Percentiles rank a stretch among this genome's conserved stretches.
phyloP scores from a whole-genome alignment of 78 protist species.

The Ministeria vibrans region DNA sequence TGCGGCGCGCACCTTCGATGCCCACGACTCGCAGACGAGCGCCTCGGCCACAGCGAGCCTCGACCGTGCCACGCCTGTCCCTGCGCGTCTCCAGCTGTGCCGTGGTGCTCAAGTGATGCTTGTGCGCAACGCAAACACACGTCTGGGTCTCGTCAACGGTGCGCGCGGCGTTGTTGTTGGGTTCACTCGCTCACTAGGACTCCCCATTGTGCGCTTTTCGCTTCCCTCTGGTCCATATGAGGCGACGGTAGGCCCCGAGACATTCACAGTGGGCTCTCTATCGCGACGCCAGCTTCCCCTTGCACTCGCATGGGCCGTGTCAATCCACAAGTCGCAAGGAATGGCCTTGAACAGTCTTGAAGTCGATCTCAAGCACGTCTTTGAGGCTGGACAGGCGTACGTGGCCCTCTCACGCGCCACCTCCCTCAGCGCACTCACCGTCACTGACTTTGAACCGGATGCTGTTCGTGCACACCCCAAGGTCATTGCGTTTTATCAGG shows the following conservation, averaged over 20 bases:
- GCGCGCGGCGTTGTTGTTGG: constrained; percentile 26
- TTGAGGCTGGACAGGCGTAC: constrained; percentile 51
- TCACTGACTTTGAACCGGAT: neutral
- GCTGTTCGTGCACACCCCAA: neutral
- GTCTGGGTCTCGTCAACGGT: constrained; percentile 41
- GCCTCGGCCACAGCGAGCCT: neutral
- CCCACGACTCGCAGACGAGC: neutral
- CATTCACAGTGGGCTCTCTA: neutral
- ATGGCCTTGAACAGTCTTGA: constrained; percentile 50
- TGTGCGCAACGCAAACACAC: constrained; percentile 12
- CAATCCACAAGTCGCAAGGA: constrained; percentile 81
- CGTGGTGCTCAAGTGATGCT: constrained; percentile 52
- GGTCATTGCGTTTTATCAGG: neutral
- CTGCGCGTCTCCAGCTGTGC: neutral
- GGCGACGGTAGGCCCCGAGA: neutral
- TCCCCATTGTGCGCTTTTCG: too few species aligned
- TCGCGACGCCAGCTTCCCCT: constrained; percentile 56
- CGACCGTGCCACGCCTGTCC: neutral
- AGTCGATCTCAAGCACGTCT: constrained; percentile 27
- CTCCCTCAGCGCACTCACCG: constrained; percentile 18
- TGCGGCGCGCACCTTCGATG: neutral
- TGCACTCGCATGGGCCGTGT: constrained; percentile 69
- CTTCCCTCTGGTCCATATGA: neutral
- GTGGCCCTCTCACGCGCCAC: constrained; percentile 40
- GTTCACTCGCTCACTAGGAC: constrained; percentile 8